Base-by-base conservation (phyloP, 176 grass and related monocot genomes). In the Alloteropsis semialata region DNA sequence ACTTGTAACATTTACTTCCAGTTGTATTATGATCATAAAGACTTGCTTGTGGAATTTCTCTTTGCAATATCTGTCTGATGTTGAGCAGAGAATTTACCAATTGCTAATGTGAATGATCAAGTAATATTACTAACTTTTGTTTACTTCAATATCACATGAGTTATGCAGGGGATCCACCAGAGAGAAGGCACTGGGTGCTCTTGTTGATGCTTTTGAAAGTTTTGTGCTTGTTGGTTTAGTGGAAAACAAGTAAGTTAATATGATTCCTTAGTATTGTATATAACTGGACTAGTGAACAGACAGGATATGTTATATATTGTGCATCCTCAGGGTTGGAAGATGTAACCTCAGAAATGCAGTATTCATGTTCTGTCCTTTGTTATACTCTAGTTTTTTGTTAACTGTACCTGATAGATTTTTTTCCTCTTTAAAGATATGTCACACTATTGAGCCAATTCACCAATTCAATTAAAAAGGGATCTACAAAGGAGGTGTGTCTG, bases 401-500 rank as follows among this genome's bases (percentile, higher is more conserved):
- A 58, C 29, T 57, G 39, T 82, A 71, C 18, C 18, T 81, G 78
- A 69, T 57, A 28, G 16, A 3, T 51, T 56, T 27, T 74, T 72
- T 53, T 39, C 48, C 53, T 72, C 50, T 42, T 29, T 76, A 33
- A 60, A 94, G 92, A 86, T 92, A 59, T 74, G 48, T 75, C 22
- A 95, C 93, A 45, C 57, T 95, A 18, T 54, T 91, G 67, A 83
- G 79, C 41, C 87, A 83, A 61, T 95, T 76, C 62, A 65, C 80
- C 32, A 90, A 77, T 90, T 94, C 94, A 48, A 84, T 97, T 29
- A 94, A 90, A 74, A 94, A 74, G 27, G 92, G 94, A 68, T 97
- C 94, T 51, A 38, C 74, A 60, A 97, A 92, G 78, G 94, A 97
- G 87, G 49, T 38, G 67, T 92, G 72, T 70, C 55, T 97, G 55